Base-by-base conservation (phyloP, 2,329 filamentous ascomycete genomes). In the Arthrobotrys entomopaga region DNA sequence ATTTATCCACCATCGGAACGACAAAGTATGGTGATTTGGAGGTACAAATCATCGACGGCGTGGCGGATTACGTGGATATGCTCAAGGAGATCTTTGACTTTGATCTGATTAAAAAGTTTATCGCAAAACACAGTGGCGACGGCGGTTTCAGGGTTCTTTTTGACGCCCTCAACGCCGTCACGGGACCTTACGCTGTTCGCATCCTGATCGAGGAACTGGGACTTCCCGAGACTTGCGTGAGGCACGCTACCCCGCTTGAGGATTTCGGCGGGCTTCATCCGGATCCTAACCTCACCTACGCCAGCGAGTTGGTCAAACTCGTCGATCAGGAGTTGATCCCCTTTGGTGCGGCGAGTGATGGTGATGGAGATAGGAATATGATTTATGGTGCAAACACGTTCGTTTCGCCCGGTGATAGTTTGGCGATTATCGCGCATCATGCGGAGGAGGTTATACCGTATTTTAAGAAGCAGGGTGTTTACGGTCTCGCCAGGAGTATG, bases 81-180 rank as follows among this genome's bases (percentile, higher is more conserved):
- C 87, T 99, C 82, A 97, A 97, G 87, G 91, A 95, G 78, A 99
- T 98, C 83, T 99, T 99, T 82, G 94, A 99, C 83, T 99, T 99
- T 81, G 88, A 91, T 80, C 85, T 97, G 77, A 99, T 99, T 86
- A 94, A 92, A 85, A 89, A 89, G 79, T 99, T 98, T 87, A 91
- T 99, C 82, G 86, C 88, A 79, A 84, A 88, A 34, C 2, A 34
- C 29, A 34, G 3, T n/a, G n/a, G n/a, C 73, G 91, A 98, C 84
- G 85, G 89, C 52, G 91, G 96, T 83, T 99, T 98, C 87, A 97
- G 96, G 85, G 89, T 99, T 56, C 89, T 99, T 76, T 99, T 99
- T 79, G 95, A 99, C 80, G 95, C 90, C 74, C 89, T 99, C 70
- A 90, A 91, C 82, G 95, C 95, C 82, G 95, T 99, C 78, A 99